phyloP scores from a whole-genome alignment of 2,329 filamentous ascomycete species.

The Laburnicola sp. region DNA sequence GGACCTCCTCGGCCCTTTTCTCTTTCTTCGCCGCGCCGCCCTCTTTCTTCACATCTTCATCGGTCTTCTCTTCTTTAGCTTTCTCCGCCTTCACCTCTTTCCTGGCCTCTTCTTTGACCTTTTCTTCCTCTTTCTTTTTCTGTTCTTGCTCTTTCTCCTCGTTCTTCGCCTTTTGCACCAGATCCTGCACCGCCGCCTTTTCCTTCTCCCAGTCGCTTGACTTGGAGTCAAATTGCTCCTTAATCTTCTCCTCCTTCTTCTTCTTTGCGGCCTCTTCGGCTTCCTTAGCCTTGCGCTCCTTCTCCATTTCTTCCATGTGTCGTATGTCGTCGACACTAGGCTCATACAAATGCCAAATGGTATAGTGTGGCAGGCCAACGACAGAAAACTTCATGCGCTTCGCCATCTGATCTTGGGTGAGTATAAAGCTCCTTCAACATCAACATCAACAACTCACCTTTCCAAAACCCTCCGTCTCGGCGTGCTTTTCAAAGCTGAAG shows the following conservation, averaged over 20 bases:
- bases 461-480: constrained; percentile 96
- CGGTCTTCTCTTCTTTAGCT: constrained; percentile 47
- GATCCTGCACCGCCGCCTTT: constrained; percentile 74
- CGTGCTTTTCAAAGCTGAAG: constrained; percentile 98
- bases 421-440: constrained; percentile 8
- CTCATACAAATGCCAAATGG: constrained; percentile 99
- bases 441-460: constrained; percentile 66
- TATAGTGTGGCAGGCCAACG: constrained; percentile 94
- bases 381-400: constrained; percentile 95
- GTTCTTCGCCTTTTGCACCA: constrained; percentile 61
- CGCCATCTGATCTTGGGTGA: constrained; percentile 73
- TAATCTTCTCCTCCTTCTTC: constrained; percentile 74
- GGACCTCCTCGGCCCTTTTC: constrained; percentile 25
- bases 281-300: constrained; percentile 77
- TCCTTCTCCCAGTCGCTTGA: constrained; percentile 87
- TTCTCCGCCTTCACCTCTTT: constrained; percentile 64
- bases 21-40: constrained; percentile 3
- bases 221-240: constrained; percentile 76
- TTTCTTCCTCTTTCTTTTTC: constrained; percentile 45
- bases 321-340: constrained; percentile 96
- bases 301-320: constrained; percentile 99
- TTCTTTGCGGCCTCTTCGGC: constrained; percentile 75
- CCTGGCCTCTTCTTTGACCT: constrained; percentile 68
- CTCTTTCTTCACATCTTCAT: constrained; percentile 28
- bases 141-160: constrained; percentile 45